Conservation (phyloP, 176 grass and related monocot species). For the Stipa capillata region DNA sequence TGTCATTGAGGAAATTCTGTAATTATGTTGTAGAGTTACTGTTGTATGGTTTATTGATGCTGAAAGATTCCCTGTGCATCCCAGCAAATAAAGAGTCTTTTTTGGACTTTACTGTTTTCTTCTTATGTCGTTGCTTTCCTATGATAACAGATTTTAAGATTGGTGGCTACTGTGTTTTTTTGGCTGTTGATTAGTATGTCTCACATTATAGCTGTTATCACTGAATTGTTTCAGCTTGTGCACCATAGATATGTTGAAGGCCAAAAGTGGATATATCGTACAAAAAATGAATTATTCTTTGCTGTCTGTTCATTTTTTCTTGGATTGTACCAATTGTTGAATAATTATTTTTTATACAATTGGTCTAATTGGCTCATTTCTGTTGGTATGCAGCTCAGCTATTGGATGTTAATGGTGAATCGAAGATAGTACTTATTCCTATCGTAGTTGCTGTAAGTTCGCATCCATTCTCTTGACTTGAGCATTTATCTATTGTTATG, state of each 20-base stretch:
- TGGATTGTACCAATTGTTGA: neutral
- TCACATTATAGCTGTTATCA: neutral
- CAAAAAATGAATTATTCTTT: too few relatives aligned
- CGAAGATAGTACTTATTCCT: slow-evolving; percentile 64
- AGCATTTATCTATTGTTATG: neutral
- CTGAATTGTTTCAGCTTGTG: too few relatives aligned
- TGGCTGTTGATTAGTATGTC: neutral
- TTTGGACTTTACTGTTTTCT: too few relatives aligned
- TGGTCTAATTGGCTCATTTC: neutral
- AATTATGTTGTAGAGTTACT: neutral
- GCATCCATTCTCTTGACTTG: neutral
- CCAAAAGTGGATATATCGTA: neutral
- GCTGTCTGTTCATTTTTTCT: neutral
- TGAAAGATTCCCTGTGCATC: neutral
- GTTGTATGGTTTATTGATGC: neutral
- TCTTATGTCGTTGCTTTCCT: neutral
- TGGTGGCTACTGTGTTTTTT: neutral
- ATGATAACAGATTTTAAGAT: neutral
- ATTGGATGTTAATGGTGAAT: slow-evolving; percentile 57
- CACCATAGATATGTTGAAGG: neutral
- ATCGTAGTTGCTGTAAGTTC: slow-evolving; percentile 70
- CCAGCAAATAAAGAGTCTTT: neutral
- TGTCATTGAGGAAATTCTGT: neutral
- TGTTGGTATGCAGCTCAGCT: slow-evolving; percentile 57
- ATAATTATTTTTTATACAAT: neutral